phyloP scores from a whole-genome alignment of 2,329 filamentous ascomycete genomes.

The Erysiphe pisi region DNA sequence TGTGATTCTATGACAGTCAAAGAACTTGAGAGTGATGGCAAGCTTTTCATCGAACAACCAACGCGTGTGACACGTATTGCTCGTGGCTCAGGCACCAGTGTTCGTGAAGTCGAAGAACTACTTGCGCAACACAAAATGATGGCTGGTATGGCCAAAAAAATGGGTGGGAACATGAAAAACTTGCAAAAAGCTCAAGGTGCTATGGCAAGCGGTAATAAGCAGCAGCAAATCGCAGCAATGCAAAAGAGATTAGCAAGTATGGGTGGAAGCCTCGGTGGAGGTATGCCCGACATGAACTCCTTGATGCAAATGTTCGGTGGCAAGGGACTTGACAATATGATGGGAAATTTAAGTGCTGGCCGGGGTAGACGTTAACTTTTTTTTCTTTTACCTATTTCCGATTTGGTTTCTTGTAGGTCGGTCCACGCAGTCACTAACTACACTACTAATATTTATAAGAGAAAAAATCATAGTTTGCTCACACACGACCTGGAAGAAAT shows the following conservation, averaged over 20 bases:
- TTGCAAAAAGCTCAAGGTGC: constrained; percentile 88
- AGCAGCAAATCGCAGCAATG: constrained; percentile 92
- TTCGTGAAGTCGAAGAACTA: constrained; percentile 87
- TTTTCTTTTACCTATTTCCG: too few species aligned
- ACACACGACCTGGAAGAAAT: too few species aligned
- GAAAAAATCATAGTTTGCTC: too few species aligned
- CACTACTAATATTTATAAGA: too few species aligned
- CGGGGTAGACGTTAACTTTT: too few species aligned
- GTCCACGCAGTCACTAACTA: too few species aligned
- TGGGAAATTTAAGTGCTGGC: too few species aligned
- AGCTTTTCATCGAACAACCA: constrained; percentile 84
- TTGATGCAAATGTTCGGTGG: constrained; percentile 88
- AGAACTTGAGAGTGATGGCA: constrained; percentile 90
- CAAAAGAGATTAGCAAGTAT: constrained; percentile 90
- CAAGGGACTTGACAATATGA: constrained; percentile 43
- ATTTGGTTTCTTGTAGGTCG: too few species aligned
- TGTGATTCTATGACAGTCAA: constrained; percentile 97
- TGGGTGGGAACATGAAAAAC: constrained; percentile 95
- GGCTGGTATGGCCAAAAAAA: constrained; percentile 98
- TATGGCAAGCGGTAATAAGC: constrained; percentile 82
- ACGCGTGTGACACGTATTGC: constrained; percentile 88
- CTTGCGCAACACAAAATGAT: constrained; percentile 99
- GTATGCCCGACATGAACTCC: constrained; percentile 71
- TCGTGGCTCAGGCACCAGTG: constrained; percentile 76
- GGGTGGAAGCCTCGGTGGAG: constrained; percentile 59